phyloP scores from a whole-genome alignment of 768 basidiomycete genomes.

The Kwoniella sp. region DNA sequence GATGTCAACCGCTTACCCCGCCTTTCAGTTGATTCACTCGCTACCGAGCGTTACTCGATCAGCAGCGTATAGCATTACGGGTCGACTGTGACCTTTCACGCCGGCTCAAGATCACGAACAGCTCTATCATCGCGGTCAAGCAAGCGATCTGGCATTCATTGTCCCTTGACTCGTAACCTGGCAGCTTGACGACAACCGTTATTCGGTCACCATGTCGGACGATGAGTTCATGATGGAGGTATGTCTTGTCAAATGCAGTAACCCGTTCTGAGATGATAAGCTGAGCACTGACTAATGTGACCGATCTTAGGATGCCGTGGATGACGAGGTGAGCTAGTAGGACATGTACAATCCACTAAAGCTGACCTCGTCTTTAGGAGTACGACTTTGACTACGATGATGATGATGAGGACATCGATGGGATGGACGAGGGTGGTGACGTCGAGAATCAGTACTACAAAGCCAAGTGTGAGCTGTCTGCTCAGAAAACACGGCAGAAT shows the following conservation, averaged over 20 bases:
- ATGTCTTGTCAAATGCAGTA: slow-evolving; percentile 6
- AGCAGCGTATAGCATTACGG: too few species aligned
- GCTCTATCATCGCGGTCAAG: too few species aligned
- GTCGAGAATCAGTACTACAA: slow-evolving; percentile 98
- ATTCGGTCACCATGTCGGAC: slow-evolving; percentile 51
- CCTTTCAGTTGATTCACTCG: not conserved
- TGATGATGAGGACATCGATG: slow-evolving; percentile 62
- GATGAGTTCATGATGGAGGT: slow-evolving; percentile 53
- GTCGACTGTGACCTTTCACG: too few species aligned
- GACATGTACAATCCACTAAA: not conserved
- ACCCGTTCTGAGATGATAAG: not conserved
- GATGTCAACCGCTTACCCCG: slow-evolving; percentile 4
- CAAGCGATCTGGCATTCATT: too few species aligned
- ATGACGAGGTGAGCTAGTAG: slow-evolving; percentile 46
- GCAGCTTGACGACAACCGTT: too few species aligned
- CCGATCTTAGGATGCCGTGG: slow-evolving; percentile 45
- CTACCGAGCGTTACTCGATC: not conserved
- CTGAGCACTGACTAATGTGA: not conserved
- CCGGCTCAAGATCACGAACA: too few species aligned
- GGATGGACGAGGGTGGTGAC: slow-evolving; percentile 70
- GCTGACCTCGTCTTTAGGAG: too few species aligned
- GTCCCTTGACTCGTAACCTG: too few species aligned
- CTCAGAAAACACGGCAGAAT: not conserved
- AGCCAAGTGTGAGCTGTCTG: slow-evolving; percentile 73
- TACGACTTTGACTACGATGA: slow-evolving; percentile 96